Evolutionary conservation across 169 alveolate species (phyloP).

Genomic region (Babesia microti): DNA sequence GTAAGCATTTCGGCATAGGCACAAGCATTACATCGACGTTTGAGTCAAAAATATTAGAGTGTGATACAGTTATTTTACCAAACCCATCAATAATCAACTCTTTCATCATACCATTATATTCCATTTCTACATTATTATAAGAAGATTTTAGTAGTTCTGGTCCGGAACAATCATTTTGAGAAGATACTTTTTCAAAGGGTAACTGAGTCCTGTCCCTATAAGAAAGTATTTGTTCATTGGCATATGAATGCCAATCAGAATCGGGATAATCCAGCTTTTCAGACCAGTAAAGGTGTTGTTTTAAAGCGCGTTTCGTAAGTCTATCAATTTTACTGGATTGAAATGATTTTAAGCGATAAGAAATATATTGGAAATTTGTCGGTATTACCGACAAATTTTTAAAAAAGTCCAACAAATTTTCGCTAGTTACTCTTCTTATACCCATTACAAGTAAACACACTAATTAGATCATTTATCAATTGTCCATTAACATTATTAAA

Average conservation of each 20-base stretch:
- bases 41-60: slow-evolving; percentile 16
- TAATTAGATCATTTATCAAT: slow-evolving; percentile 11
- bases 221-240: neutral
- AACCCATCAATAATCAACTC: slow-evolving; percentile 19
- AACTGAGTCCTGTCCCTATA: slow-evolving; percentile 12
- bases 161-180: neutral
- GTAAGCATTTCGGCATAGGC: slow-evolving; percentile 39
- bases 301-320: slow-evolving; percentile 30
- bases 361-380: slow-evolving; percentile 1
- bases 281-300: slow-evolving; percentile 29
- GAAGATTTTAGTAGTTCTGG: neutral
- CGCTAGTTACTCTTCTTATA: slow-evolving; percentile 5
- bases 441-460: slow-evolving; percentile 15
- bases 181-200: slow-evolving; percentile 6
- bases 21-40: slow-evolving; percentile 29
- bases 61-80: slow-evolving; percentile 39
- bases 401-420: neutral
- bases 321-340: slow-evolving; percentile 24
- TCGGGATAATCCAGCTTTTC: slow-evolving; percentile 5
- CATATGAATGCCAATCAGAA: slow-evolving; percentile 2
- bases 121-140: neutral
- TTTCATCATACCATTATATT: slow-evolving; percentile 14
- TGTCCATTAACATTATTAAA: slow-evolving; percentile 8
- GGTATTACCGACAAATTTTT: neutral
- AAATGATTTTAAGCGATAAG: slow-evolving; percentile 11